Evolutionary conservation across 2,329 filamentous ascomycete genomes (phyloP), one percentile per base, ranked within the genome.

Genomic region (Penicillium capsulatum): DNA sequence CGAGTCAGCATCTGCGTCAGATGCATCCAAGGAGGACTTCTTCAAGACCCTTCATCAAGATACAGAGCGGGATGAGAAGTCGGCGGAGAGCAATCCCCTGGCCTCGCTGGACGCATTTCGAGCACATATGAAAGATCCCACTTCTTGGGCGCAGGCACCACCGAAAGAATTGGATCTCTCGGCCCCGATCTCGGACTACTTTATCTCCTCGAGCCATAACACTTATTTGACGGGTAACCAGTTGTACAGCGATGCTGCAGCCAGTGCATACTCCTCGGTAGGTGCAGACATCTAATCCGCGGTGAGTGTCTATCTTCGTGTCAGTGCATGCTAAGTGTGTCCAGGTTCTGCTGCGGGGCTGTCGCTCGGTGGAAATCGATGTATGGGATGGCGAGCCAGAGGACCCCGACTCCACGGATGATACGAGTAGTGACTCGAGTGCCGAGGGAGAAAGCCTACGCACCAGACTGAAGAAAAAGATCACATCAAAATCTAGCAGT

Each of bases 121-220:
- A 22, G 59, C 64, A 31, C 75, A 74, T 47, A 72, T 77, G 64
- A 63, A 64, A 34, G 71, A 65, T 19, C 58, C 65, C 14, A 59
- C 64, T 10, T 68, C 69, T 6, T 69, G 67, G 50, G 73, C 69
- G 6, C 38, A 57, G 44, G 60, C 66, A 15, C 61, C 66, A 6
- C 41, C 64, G 15, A 53, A 67, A 19, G 56, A 67, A 47, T 72
- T 78, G 42, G 83, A 89, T 57, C 61, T 80, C 20, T 76, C 75
- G 0, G 78, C 76, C 36, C 85, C 87, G 3, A 74, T 94, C 42
- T 86, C 84, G 32, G 88, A 94, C 60, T 96, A 96, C 69, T 96
- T 88, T 64, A 90, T 96, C 61, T 94, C 84, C 47, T 94, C 87
- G 51, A 95, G 88, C 59, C 90, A 96, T 70, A 96, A 96, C 61